These are phyloP conservation scores for Citropsis articulata DNA, from an alignment of 345 rosid genomes.

Conservation along the genomic window DNA sequence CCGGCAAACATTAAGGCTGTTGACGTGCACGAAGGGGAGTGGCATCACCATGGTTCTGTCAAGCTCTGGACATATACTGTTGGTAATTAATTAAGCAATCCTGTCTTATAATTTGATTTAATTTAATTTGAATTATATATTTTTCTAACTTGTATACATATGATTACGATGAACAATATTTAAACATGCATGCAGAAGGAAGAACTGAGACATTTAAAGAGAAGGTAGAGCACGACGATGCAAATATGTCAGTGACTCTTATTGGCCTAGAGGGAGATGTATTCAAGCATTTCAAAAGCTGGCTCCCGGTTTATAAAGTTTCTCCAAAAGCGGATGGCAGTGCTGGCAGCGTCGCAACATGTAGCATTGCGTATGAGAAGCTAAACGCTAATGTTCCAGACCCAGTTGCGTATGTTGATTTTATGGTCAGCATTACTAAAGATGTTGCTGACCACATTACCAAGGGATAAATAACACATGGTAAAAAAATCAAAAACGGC, in stretches of 20 bases:
- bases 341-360: not conserved
- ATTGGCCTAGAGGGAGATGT: not conserved
- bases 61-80: conserved; percentile 21
- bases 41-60: conserved; percentile 30
- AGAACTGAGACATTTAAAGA: not conserved
- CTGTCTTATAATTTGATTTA: too few relatives aligned
- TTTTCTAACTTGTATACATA: too few relatives aligned
- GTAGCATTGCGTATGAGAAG: conserved; percentile 14
- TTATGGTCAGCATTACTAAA: not conserved
- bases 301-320: not conserved
- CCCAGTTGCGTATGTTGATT: conserved; percentile 8
- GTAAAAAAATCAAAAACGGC: too few relatives aligned
- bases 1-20: conserved; percentile 19
- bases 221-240: not conserved
- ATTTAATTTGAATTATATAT: too few relatives aligned
- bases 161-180: not conserved
- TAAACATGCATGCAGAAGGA: not conserved
- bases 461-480: not conserved
- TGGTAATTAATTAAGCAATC: not conserved
- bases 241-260: not conserved
- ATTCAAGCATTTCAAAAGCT: not conserved
- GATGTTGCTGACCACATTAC: not conserved
- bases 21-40: conserved; percentile 36
- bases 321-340: not conserved
- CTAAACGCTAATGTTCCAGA: not conserved